Percentiles rank a stretch among this genome's conserved stretches.
phyloP scores from a whole-genome alignment of 441 rosid genomes.

The Macaranga tanarius region DNA sequence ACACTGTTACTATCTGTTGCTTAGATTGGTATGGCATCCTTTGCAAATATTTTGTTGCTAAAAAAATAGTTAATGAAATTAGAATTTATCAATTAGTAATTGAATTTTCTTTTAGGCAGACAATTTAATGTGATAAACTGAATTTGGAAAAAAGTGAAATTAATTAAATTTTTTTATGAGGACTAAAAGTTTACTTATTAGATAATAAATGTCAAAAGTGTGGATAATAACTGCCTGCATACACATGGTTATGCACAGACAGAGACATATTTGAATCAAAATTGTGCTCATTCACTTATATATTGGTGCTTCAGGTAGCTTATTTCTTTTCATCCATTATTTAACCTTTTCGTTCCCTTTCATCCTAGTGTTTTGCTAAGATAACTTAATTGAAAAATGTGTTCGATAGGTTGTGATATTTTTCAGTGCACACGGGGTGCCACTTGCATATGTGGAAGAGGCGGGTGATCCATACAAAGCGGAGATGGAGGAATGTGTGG shows the following conservation, averaged over 20 bases:
- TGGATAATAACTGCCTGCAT: neutral
- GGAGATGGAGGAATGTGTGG: conserved; percentile 98
- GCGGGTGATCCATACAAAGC: conserved; percentile 99
- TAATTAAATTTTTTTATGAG: neutral
- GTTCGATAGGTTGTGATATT: conserved; percentile 80
- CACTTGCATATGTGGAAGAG: conserved; percentile 97
- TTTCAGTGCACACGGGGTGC: conserved; percentile 99
- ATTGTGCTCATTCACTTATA: neutral
- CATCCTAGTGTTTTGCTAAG: neutral
- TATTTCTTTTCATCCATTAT: neutral
- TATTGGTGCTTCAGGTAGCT: neutral
- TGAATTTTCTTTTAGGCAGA: neutral
- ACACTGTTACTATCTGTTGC: neutral
- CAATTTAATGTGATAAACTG: neutral
- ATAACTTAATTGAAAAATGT: conserved; percentile 23
- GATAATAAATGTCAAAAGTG: neutral
- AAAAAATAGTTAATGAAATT: neutral
- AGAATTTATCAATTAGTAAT: neutral
- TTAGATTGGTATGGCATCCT: neutral
- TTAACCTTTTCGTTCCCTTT: neutral
- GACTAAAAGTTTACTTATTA: neutral
- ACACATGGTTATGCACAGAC: neutral
- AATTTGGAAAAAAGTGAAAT: neutral
- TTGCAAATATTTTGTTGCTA: neutral
- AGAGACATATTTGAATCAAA: neutral